A percentile compares a stretch with the other conserved stretches of the same genome.
phyloP scores from a whole-genome alignment of 148 eudicot species.

The Amaranthus palmeri region DNA sequence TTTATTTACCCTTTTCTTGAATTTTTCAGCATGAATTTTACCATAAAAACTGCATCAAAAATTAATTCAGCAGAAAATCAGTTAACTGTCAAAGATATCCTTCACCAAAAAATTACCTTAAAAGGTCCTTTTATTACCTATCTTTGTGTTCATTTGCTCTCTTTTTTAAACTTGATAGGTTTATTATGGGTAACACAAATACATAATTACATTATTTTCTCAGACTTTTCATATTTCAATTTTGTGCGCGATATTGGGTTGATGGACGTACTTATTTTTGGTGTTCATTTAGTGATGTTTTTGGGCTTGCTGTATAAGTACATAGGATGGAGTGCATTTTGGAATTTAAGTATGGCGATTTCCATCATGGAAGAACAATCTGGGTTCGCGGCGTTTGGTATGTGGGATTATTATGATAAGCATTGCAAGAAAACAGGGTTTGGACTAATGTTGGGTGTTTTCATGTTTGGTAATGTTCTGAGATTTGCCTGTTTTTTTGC shows the following conservation, averaged over 20 bases:
- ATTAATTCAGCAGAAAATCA: neutral
- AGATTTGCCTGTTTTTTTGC: constrained; percentile 13
- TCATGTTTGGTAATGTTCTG: neutral
- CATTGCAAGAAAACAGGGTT: constrained; percentile 15
- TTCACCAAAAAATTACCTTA: neutral
- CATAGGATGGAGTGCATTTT: constrained; percentile 23
- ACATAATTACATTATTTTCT: neutral
- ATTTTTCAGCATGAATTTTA: constrained; percentile 7
- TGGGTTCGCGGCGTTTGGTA: constrained; percentile 19
- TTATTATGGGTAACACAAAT: neutral
- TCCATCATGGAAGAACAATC: constrained; percentile 23
- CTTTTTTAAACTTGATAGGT: neutral
- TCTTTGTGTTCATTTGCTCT: constrained; percentile 16
- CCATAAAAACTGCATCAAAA: constrained; percentile 3
- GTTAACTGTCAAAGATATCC: neutral
- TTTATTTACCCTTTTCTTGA: constrained; percentile 14
- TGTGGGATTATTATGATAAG: constrained; percentile 20
- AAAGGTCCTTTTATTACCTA: neutral
- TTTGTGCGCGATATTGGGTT: neutral
- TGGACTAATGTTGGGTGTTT: constrained; percentile 10
- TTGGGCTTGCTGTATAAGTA: constrained; percentile 13
- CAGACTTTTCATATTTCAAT: neutral
- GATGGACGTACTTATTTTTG: neutral
- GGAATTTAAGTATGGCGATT: constrained; percentile 26
- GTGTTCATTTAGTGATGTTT: neutral